Conservation (phyloP, 2,329 filamentous ascomycete genomes). For the Tolypocladium ophioglossoides region DNA sequence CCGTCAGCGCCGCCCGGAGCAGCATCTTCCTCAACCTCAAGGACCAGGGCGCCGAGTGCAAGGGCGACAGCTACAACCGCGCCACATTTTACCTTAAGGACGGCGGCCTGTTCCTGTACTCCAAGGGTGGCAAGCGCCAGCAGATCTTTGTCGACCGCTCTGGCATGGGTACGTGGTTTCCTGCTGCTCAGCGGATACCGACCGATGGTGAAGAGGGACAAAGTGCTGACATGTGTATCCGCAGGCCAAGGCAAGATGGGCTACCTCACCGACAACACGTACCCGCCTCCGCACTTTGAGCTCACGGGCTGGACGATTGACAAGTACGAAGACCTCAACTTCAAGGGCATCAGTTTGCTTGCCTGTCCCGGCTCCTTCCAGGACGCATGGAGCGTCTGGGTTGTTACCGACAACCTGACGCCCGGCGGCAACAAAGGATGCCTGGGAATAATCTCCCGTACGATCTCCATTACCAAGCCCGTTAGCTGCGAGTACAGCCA, state of each 20-base stretch:
- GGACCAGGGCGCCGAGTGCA: constrained; percentile 38
- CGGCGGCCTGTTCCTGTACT: constrained; percentile 36
- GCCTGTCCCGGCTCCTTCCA: constrained; percentile 40
- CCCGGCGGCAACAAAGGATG: constrained; percentile 28
- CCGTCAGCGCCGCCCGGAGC: constrained; percentile 31
- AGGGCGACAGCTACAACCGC: constrained; percentile 22
- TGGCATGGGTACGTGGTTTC: constrained; percentile 39
- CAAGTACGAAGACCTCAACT: constrained; percentile 30
- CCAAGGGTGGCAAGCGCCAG: constrained; percentile 30
- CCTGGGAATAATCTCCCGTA: constrained; percentile 21
- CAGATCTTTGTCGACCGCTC: constrained; percentile 43
- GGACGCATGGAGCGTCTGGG: constrained; percentile 31
- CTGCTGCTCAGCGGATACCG: background rate
- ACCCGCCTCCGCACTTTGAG: constrained; percentile 30
- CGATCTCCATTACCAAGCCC: constrained; percentile 17
- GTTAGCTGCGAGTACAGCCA: constrained; percentile 25
- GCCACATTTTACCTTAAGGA: constrained; percentile 41
- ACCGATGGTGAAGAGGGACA: too few relatives aligned
- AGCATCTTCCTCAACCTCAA: constrained; percentile 32
- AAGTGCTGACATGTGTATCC: constrained; percentile 1
- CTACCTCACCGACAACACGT: constrained; percentile 36
- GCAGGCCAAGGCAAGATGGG: constrained; percentile 41
- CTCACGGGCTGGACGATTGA: constrained; percentile 35
- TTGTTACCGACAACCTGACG: constrained; percentile 15
- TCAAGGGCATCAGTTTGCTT: constrained; percentile 32